Percentiles rank a stretch among this genome's conserved stretches.
phyloP scores from a whole-genome alignment of 495 filamentous ascomycete species.

The Neurospora sp. region DNA sequence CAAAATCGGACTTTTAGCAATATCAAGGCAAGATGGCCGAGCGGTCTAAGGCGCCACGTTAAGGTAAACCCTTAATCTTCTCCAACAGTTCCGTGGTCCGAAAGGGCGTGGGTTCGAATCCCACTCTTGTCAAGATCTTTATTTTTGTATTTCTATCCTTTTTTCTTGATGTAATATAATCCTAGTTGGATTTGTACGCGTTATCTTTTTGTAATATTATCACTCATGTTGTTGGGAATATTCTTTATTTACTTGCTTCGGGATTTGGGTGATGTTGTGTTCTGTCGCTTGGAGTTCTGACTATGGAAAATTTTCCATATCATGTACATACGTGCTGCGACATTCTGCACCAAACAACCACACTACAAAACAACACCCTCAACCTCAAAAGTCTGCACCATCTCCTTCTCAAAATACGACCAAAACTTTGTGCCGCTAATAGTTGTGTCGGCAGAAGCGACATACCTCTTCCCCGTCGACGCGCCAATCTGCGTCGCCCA shows the following conservation, averaged over 20 bases:
- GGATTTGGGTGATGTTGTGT: not conserved
- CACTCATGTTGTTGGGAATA: not conserved
- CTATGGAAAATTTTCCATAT: not conserved
- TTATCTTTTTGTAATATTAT: not conserved
- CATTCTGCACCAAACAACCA: not conserved
- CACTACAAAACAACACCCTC: constrained; percentile 11
- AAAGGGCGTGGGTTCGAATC: constrained; percentile 30
- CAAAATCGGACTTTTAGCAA: not conserved
- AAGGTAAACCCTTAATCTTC: not conserved
- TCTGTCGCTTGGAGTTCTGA: not conserved
- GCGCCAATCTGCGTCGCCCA: constrained; percentile 25
- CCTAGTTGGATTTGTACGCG: not conserved
- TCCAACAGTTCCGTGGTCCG: constrained; percentile 12
- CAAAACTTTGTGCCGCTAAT: constrained; percentile 21
- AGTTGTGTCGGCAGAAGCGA: constrained; percentile 15
- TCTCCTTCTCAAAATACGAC: constrained; percentile 17
- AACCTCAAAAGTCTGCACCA: constrained; percentile 25
- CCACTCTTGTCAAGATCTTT: constrained; percentile 18
- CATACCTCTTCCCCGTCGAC: constrained; percentile 22
- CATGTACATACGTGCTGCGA: not conserved
- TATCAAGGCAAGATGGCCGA: not conserved
- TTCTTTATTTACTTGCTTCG: not conserved
- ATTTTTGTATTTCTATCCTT: not conserved
- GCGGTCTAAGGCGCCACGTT: not conserved
- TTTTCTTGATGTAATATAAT: fast-evolving